phyloP scores from a whole-genome alignment of 495 filamentous ascomycete species.

The Hypoxylon fragiforme region DNA sequence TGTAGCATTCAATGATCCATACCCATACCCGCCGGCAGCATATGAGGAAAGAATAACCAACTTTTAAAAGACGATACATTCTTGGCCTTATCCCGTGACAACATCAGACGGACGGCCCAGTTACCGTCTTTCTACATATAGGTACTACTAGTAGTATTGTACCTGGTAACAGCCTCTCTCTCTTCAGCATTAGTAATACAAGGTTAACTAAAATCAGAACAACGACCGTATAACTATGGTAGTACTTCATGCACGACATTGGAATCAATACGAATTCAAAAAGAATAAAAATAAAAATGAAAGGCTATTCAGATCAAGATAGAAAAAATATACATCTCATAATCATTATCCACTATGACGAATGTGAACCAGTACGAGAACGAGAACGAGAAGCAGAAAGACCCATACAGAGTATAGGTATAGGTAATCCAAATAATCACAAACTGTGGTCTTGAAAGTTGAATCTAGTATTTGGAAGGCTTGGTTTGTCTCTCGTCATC shows the following conservation, averaged over 20 bases:
- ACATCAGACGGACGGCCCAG: conserved; percentile 15
- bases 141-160: no score
- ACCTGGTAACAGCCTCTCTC: not conserved
- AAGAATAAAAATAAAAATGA: not conserved
- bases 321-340: no score
- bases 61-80: conserved; percentile 2
- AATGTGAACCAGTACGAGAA: no score
- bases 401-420: no score
- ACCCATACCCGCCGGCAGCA: conserved; percentile 19
- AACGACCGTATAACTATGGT: no score
- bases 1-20: conserved; percentile 20
- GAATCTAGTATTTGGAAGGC: conserved; percentile 15
- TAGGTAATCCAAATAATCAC: conserved; percentile 17
- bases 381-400: no score
- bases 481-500: conserved; percentile 25
- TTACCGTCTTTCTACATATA: conserved; percentile 4
- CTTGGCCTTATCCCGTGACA: conserved; percentile 26
- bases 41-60: conserved; percentile 14
- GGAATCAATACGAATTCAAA: not conserved
- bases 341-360: conserved; percentile 30
- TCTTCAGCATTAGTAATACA: no score
- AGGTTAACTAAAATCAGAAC: no score
- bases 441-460: conserved; percentile 4
- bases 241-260: conserved; percentile 8
- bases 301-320: no score